Evolutionary conservation across 108 stramenopile genomes (phyloP).

Genomic region (Fragilaria radians): DNA sequence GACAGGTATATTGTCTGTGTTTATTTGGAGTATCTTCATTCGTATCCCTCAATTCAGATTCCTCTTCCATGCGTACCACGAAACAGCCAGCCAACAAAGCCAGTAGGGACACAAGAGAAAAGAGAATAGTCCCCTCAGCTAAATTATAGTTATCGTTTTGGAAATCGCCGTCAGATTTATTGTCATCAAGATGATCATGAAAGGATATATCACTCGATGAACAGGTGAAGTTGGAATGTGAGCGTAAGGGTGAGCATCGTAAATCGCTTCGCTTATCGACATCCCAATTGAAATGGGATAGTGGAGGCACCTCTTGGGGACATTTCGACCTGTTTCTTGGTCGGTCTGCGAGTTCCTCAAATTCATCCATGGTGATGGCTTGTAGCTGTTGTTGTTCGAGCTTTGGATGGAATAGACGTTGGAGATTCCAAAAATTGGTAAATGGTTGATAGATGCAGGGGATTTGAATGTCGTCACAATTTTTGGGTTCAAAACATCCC

Average conservation of each 20-base stretch:
- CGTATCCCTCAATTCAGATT: not conserved
- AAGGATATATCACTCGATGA: not conserved
- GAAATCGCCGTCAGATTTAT: not conserved
- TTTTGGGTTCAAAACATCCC: constrained; percentile 10
- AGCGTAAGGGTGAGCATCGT: not conserved
- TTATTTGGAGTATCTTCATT: no score
- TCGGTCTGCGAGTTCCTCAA: no score
- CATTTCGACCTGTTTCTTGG: constrained; percentile 1
- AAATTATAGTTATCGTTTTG: no score
- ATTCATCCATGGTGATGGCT: no score
- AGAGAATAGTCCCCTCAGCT: not conserved
- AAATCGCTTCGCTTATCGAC: not conserved
- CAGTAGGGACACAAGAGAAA: not conserved
- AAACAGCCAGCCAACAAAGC: not conserved
- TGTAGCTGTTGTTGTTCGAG: no score
- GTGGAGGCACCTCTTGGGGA: not conserved
- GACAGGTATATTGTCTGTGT: no score
- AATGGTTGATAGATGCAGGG: constrained; percentile 3
- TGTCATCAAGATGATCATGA: not conserved
- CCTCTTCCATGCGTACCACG: not conserved
- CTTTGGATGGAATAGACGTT: not conserved
- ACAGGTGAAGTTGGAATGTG: constrained; percentile 1
- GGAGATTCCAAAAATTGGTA: constrained; percentile 1
- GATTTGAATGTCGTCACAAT: constrained; percentile 10
- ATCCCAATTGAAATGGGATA: constrained; percentile 7